These are phyloP conservation scores for Tephrocybe rancida DNA, from an alignment of 768 basidiomycete genomes.

Conservation along the genomic window DNA sequence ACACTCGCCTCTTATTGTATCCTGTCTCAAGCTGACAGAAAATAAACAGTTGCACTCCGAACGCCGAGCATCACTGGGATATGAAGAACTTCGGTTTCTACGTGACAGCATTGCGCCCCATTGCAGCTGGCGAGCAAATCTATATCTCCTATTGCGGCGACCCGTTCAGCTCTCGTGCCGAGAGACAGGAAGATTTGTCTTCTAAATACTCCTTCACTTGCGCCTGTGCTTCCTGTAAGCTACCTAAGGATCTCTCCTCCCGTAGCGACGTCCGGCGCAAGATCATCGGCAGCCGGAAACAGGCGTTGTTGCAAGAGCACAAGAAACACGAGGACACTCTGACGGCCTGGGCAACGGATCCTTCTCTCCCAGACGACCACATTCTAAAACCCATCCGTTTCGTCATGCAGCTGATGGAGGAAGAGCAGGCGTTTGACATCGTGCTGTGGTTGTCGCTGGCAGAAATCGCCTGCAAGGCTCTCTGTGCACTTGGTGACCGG, in stretches of 20 bases:
- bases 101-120: constrained; percentile 18
- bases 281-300: background rate
- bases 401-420: constrained; percentile 17
- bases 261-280: constrained; percentile 20
- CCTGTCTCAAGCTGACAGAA: background rate
- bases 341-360: constrained; percentile 13
- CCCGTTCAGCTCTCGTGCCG: background rate
- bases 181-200: constrained; percentile 9
- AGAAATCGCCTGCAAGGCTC: constrained; percentile 19
- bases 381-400: constrained; percentile 5
- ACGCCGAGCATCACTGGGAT: constrained; percentile 14
- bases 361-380: constrained; percentile 14
- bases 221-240: constrained; percentile 14
- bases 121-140: constrained; percentile 19
- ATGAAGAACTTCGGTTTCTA: constrained; percentile 1
- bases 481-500: constrained; percentile 19
- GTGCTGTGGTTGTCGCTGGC: constrained; percentile 14
- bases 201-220: constrained; percentile 19
- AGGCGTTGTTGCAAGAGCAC: background rate
- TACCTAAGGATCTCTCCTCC: constrained; percentile 12
- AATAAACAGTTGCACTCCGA: constrained; percentile 17
- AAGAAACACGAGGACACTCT: constrained; percentile 9
- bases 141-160: constrained; percentile 11
- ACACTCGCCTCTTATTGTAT: constrained; percentile 3
- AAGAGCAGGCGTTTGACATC: constrained; percentile 12